Evolutionary conservation across 1,284 basidiomycete genomes (phyloP).

Genomic region (Trichosporon inkin): DNA sequence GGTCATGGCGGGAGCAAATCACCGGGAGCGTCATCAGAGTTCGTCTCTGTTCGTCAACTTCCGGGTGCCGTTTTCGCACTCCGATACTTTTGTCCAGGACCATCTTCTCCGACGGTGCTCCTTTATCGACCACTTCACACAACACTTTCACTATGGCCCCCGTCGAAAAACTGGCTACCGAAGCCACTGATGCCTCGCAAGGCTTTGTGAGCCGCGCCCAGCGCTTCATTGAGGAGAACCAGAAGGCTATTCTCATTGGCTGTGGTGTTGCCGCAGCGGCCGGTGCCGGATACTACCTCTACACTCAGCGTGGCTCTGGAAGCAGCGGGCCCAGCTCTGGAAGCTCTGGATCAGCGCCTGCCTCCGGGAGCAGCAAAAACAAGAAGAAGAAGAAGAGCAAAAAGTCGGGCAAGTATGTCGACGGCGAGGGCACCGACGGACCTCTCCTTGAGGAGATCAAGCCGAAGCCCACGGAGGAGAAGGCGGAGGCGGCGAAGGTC

Average conservation of each 20-base stretch:
- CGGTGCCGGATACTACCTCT: constrained; percentile 68
- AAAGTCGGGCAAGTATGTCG: constrained; percentile 43
- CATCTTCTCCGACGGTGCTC: constrained; percentile 9
- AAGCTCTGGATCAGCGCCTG: constrained; percentile 32
- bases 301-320: constrained; percentile 51
- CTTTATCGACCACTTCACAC: neutral
- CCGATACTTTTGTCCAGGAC: constrained; percentile 4
- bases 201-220: constrained; percentile 39
- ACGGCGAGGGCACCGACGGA: constrained; percentile 55
- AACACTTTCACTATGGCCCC: neutral
- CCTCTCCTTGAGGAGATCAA: constrained; percentile 70
- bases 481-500: constrained; percentile 37
- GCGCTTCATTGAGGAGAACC: constrained; percentile 49
- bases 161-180: constrained; percentile 9
- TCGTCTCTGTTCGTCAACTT: constrained; percentile 5
- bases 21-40: constrained; percentile 2
- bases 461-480: constrained; percentile 47
- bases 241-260: constrained; percentile 45
- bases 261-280: constrained; percentile 69
- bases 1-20: neutral
- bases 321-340: constrained; percentile 40
- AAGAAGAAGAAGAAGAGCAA: constrained; percentile 60
- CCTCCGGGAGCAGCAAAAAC: constrained; percentile 52
- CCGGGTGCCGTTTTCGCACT: constrained; percentile 6
- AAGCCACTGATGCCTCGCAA: constrained; percentile 21